Evolutionary conservation across 345 rosid species (phyloP).

Genomic region (Cardiospermum halicacabum): DNA sequence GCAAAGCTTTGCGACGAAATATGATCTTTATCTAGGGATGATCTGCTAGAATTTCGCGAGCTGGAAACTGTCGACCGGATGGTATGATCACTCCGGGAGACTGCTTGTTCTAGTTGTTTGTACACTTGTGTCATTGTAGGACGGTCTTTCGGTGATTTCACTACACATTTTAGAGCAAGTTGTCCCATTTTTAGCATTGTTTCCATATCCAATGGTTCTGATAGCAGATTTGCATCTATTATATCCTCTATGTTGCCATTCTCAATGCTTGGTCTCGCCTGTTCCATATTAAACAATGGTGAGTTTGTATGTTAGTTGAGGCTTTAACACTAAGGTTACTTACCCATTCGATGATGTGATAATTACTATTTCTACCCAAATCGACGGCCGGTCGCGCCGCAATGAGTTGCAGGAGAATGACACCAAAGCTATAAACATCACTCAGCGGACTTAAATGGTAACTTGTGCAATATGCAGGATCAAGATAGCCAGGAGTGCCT

Average conservation of each 20-base stretch:
- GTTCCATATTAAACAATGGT: neutral
- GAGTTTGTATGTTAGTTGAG: too few relatives aligned
- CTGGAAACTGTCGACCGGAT: too few relatives aligned
- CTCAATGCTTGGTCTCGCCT: constrained; percentile 53
- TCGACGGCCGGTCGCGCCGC: constrained; percentile 45
- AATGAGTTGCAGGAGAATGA: constrained; percentile 58
- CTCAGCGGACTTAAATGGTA: constrained; percentile 49
- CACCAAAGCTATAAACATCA: constrained; percentile 60
- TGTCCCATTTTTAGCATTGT: constrained; percentile 58
- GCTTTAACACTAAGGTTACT: constrained; percentile 21
- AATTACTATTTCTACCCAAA: constrained; percentile 23
- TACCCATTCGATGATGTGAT: constrained; percentile 58
- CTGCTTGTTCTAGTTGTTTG: constrained; percentile 45
- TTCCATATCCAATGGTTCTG: constrained; percentile 45
- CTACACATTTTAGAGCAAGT: constrained; percentile 46
- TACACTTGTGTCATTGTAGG: constrained; percentile 53
- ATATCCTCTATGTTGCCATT: constrained; percentile 43
- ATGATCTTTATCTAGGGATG: constrained; percentile 13
- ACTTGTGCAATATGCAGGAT: constrained; percentile 56
- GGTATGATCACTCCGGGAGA: constrained; percentile 18
- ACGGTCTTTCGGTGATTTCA: constrained; percentile 37
- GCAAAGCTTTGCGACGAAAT: constrained; percentile 48
- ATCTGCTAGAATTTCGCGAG: neutral
- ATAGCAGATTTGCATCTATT: constrained; percentile 40
- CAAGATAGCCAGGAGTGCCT: constrained; percentile 67